Conservation (phyloP, 371 early-diverging fungal genomes). For the Mucor piriformis region DNA sequence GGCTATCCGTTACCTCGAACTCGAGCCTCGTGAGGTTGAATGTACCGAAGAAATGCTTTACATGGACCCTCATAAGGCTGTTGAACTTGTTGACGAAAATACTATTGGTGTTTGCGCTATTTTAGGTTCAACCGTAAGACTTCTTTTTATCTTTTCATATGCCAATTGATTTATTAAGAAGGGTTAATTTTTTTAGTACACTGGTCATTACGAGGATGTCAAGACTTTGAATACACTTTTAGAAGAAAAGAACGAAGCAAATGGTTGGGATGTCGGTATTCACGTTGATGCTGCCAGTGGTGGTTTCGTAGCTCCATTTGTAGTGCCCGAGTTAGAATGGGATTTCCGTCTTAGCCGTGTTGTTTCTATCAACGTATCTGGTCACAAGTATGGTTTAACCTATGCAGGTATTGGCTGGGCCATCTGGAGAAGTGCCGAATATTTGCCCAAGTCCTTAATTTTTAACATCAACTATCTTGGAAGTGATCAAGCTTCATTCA, state of each 20-base stretch:
- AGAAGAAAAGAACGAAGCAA: constrained; percentile 56
- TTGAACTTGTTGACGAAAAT: constrained; percentile 70
- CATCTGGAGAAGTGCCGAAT: constrained; percentile 63
- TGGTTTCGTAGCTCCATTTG: constrained; percentile 81
- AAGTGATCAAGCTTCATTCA: constrained; percentile 66
- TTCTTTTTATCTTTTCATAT: not conserved
- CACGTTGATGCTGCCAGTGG: constrained; percentile 83
- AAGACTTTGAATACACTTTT: constrained; percentile 61
- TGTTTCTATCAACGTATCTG: constrained; percentile 70
- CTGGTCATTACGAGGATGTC: constrained; percentile 82
- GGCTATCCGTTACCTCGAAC: constrained; percentile 60
- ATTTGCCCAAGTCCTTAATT: constrained; percentile 65
- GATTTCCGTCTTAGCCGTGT: constrained; percentile 71
- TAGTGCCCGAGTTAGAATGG: constrained; percentile 73
- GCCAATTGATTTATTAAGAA: too few relatives aligned
- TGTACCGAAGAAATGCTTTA: constrained; percentile 56
- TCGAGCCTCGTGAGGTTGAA: constrained; percentile 62
- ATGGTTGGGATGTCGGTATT: constrained; percentile 66
- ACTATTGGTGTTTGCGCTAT: constrained; percentile 75
- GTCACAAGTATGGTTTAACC: constrained; percentile 80
- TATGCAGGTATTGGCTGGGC: constrained; percentile 74
- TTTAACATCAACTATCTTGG: constrained; percentile 71
- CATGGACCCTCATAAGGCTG: constrained; percentile 62
- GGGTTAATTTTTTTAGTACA: constrained; percentile 61
- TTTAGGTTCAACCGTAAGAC: constrained; percentile 69